phyloP scores from a whole-genome alignment of 2,329 filamentous ascomycete genomes.

The Colletotrichum sp. region DNA sequence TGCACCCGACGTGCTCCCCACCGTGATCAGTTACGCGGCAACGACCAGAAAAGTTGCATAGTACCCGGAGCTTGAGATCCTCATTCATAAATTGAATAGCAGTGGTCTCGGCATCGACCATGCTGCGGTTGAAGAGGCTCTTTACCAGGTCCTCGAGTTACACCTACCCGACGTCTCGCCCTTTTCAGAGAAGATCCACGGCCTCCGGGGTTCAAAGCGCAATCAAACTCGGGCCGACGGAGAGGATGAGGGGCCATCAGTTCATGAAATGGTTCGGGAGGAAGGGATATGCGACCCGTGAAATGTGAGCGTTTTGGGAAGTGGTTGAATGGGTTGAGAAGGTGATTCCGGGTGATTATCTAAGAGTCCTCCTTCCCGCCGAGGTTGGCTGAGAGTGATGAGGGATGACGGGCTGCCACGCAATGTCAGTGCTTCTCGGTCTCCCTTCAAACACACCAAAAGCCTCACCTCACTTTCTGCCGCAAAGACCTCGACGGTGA shows the following conservation, averaged over 20 bases:
- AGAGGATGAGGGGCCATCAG: neutral
- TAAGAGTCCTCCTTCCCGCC: neutral
- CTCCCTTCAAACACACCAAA: neutral
- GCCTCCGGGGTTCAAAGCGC: neutral
- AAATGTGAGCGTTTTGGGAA: neutral
- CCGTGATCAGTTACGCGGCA: neutral
- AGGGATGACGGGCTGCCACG: neutral
- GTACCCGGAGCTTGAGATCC: neutral
- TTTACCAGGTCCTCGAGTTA: constrained; percentile 6
- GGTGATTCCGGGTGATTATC: neutral
- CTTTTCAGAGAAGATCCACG: neutral
- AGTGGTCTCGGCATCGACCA: neutral
- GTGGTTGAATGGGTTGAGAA: neutral
- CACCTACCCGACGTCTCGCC: neutral
- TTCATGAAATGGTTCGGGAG: neutral
- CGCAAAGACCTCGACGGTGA: neutral
- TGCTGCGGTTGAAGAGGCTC: constrained; percentile 12
- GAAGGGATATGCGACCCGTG: neutral
- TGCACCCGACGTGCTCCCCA: neutral
- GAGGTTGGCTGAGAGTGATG: neutral
- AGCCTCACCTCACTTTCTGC: neutral
- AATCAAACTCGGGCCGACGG: constrained; percentile 7
- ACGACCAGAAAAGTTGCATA: neutral
- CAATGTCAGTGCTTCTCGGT: neutral
- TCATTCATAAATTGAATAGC: neutral